These are phyloP conservation scores for Astrephomene gubernaculifera DNA, from an alignment of 139 green algal species.

Conservation along the genomic window DNA sequence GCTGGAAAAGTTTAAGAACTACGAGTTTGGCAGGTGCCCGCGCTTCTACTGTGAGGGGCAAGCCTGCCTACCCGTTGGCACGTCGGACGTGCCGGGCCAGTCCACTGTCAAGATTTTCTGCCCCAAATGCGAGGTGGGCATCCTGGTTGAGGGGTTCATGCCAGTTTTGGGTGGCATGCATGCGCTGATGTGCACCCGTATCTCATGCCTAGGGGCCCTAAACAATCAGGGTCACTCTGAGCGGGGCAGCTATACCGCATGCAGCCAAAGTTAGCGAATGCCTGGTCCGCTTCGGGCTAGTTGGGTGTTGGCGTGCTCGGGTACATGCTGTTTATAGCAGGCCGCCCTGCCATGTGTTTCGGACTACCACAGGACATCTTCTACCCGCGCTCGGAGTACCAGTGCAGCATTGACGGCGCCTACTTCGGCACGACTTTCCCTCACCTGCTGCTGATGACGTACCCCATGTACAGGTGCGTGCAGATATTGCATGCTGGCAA, in stretches of 20 bases:
- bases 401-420: slow-evolving; percentile 86
- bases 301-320: too few species aligned
- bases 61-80: slow-evolving; percentile 92
- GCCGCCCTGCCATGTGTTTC: too few species aligned
- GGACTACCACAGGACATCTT: slow-evolving; percentile 82
- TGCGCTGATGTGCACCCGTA: too few species aligned
- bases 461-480: slow-evolving; percentile 73
- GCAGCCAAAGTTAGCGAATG: too few species aligned
- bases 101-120: slow-evolving; percentile 95
- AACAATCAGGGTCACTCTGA: too few species aligned
- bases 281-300: too few species aligned
- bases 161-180: too few species aligned
- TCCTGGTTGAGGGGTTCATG: not conserved
- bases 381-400: slow-evolving; percentile 89
- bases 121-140: slow-evolving; percentile 83
- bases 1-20: slow-evolving; percentile 94
- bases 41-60: slow-evolving; percentile 91
- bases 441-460: slow-evolving; percentile 96
- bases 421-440: slow-evolving; percentile 98
- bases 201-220: too few species aligned
- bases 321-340: too few species aligned
- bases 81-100: slow-evolving; percentile 88
- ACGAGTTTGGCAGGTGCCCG: slow-evolving; percentile 94
- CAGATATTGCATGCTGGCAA: too few species aligned
- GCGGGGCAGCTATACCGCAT: too few species aligned